These are phyloP conservation scores for Curvularia lunata DNA, from an alignment of 2,329 filamentous ascomycete species.

Conservation along the genomic window DNA sequence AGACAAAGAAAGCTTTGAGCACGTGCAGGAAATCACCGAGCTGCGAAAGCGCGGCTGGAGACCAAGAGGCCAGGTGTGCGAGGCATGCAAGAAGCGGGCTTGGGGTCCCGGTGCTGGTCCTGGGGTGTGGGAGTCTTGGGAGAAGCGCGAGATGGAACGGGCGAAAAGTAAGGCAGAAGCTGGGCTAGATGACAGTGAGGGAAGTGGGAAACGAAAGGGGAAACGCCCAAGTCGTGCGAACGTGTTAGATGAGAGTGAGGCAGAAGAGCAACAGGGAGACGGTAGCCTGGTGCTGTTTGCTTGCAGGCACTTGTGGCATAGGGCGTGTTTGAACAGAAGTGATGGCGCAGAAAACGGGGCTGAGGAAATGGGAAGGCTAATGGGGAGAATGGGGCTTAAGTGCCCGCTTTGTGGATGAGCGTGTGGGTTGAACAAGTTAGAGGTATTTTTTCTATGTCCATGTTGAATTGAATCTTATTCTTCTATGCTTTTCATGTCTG, in stretches of 20 bases:
- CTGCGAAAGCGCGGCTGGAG: slow-evolving; percentile 88
- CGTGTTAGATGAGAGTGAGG: slow-evolving; percentile 10
- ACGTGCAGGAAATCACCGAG: slow-evolving; percentile 75
- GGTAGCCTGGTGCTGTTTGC: slow-evolving; percentile 47
- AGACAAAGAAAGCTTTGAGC: slow-evolving; percentile 85
- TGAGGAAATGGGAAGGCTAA: slow-evolving; percentile 5
- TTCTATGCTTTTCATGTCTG: not conserved
- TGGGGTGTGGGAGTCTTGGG: slow-evolving; percentile 82
- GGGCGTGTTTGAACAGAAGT: slow-evolving; percentile 39
- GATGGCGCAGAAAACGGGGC: not conserved
- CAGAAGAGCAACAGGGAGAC: slow-evolving; percentile 8
- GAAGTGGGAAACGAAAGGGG: slow-evolving; percentile 55
- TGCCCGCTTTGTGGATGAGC: slow-evolving; percentile 36
- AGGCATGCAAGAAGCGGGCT: slow-evolving; percentile 78
- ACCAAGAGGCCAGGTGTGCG: slow-evolving; percentile 83
- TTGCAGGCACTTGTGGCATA: slow-evolving; percentile 51
- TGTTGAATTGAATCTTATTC: not conserved
- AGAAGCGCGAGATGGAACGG: slow-evolving; percentile 57
- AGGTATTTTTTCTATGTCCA: not conserved
- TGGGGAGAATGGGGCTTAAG: slow-evolving; percentile 22
- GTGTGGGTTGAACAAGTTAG: not conserved
- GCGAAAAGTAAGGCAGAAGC: slow-evolving; percentile 54
- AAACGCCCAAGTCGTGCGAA: slow-evolving; percentile 22
- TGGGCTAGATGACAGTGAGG: slow-evolving; percentile 44
- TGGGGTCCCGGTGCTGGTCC: slow-evolving; percentile 89